phyloP scores from a whole-genome alignment of 306 rosid genomes.

The Vicia sativa region DNA sequence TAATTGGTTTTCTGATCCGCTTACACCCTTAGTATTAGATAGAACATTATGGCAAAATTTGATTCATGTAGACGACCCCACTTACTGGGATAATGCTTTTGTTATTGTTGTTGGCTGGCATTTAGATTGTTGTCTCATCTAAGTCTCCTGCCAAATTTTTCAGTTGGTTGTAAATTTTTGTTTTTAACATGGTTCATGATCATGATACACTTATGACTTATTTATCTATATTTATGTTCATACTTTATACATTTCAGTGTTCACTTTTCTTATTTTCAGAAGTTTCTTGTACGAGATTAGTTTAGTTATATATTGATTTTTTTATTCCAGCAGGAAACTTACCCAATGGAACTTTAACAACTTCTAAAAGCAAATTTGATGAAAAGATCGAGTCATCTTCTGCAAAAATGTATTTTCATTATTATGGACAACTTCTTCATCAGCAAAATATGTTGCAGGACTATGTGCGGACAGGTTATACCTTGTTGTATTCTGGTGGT shows the following conservation, averaged over 20 bases:
- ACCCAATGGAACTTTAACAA: conserved; percentile 62
- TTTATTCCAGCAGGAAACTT: conserved; percentile 50
- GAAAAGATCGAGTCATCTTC: conserved; percentile 92
- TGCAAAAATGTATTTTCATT: conserved; percentile 96
- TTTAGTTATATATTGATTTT: neutral
- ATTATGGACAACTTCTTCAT: conserved; percentile 91
- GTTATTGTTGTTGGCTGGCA: no score
- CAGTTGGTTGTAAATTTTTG: neutral
- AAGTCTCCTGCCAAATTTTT: conserved; percentile 17
- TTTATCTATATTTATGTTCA: neutral
- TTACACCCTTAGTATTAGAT: no score
- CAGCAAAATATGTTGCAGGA: conserved; percentile 97
- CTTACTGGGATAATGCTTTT: no score
- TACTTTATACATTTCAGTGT: conserved; percentile 20
- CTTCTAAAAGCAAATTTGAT: conserved; percentile 80
- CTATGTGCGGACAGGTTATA: conserved; percentile 92
- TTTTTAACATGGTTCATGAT: conserved; percentile 7
- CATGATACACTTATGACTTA: conserved; percentile 1
- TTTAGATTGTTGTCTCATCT: neutral
- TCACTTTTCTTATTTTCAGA: conserved; percentile 12
- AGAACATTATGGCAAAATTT: no score
- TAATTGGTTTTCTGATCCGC: no score
- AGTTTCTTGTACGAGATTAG: conserved; percentile 5
- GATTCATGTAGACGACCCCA: no score
- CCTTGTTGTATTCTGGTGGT: conserved; percentile 23